These are phyloP conservation scores for Ampelocalamus luodianensis DNA, from an alignment of 176 grass and related monocot species.

Conservation along the genomic window DNA sequence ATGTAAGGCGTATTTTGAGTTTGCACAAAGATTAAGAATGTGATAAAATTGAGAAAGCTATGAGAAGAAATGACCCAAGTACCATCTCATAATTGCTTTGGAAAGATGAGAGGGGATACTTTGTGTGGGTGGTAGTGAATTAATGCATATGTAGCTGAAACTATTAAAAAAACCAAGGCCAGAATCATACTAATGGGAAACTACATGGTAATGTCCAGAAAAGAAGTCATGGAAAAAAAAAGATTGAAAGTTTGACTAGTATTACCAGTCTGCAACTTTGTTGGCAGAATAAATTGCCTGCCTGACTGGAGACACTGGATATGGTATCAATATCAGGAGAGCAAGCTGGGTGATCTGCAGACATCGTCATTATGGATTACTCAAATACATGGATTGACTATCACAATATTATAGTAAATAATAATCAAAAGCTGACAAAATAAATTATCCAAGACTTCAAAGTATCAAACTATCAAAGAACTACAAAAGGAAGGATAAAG, in stretches of 20 bases:
- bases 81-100: not conserved
- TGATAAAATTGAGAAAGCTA: not conserved
- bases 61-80: not conserved
- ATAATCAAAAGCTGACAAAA: slow-evolving; percentile 20
- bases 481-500: slow-evolving; percentile 39
- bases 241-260: slow-evolving; percentile 13
- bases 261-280: slow-evolving; percentile 84
- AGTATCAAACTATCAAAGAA: slow-evolving; percentile 31
- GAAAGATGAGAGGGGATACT: not conserved
- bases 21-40: not conserved
- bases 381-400: slow-evolving; percentile 35
- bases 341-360: slow-evolving; percentile 77
- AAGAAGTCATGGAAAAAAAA: slow-evolving; percentile 21
- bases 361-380: slow-evolving; percentile 37
- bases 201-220: slow-evolving; percentile 31
- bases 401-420: slow-evolving; percentile 31
- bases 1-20: not conserved
- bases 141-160: slow-evolving; percentile 11
- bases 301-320: slow-evolving; percentile 38
- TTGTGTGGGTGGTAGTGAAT: not conserved
- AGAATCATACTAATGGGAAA: slow-evolving; percentile 34
- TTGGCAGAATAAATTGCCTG: slow-evolving; percentile 68
- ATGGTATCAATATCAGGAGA: slow-evolving; percentile 50
- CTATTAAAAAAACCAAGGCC: not conserved
- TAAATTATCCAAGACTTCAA: slow-evolving; percentile 26